Evolutionary conservation across 1,284 basidiomycete genomes (phyloP).

Genomic region (Irpex sp.): DNA sequence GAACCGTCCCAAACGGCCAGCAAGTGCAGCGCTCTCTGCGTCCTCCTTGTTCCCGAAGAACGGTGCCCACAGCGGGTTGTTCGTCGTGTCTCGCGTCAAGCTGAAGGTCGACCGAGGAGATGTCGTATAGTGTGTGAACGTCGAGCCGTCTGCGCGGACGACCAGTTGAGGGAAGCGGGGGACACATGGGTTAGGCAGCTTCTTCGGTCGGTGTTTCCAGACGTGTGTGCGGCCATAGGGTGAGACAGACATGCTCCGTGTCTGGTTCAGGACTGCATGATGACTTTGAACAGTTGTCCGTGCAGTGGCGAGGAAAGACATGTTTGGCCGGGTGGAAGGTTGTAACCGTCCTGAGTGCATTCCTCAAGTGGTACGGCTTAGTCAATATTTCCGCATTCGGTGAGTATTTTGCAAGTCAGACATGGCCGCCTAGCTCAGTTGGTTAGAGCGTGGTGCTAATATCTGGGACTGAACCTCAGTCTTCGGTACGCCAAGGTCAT

Average conservation of each 20-base stretch:
- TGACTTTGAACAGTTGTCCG: background rate
- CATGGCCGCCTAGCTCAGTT: background rate
- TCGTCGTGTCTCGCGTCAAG: conserved; percentile 81
- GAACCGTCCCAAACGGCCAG: conserved; percentile 79
- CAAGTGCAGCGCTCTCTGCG: conserved; percentile 58
- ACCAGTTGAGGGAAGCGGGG: conserved; percentile 83
- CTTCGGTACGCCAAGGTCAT: background rate
- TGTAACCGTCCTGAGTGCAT: too few relatives aligned
- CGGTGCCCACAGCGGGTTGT: conserved; percentile 74
- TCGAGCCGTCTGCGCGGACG: conserved; percentile 82
- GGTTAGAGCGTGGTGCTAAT: background rate
- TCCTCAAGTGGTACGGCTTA: too few relatives aligned
- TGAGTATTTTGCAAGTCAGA: background rate
- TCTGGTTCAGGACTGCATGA: background rate
- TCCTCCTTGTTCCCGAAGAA: conserved; percentile 45
- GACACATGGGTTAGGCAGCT: conserved; percentile 76
- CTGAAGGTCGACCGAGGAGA: conserved; percentile 74
- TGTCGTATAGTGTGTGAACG: conserved; percentile 82
- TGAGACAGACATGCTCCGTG: conserved; percentile 53
- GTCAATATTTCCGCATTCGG: too few relatives aligned
- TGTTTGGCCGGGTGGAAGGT: background rate
- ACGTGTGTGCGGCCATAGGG: conserved; percentile 78
- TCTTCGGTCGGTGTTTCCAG: conserved; percentile 60
- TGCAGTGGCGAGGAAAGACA: background rate
- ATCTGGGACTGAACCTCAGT: background rate